Evolutionary conservation across 2,329 filamentous ascomycete species (phyloP), one percentile per base, ranked within the genome.

Genomic region (Nemania sp.): DNA sequence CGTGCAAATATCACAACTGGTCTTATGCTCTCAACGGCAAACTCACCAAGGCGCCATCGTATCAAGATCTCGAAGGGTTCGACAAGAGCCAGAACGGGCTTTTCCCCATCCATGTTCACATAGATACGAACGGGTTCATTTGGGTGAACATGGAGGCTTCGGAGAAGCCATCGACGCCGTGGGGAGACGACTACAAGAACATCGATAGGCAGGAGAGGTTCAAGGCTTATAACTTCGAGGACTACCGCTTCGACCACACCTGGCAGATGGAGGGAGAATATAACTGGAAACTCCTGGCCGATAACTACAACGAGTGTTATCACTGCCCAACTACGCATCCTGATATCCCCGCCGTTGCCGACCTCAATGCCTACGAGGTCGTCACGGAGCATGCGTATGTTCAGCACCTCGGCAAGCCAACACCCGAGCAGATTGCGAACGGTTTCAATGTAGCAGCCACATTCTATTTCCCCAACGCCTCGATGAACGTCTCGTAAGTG

Each of bases 291-390:
- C 77, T 80, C 20, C 67, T 83, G 26, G 77, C 78, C 12, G 83
- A 86, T 64, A 85, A 86, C 71, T 86, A 84, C 73, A 86, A 86
- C 65, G 82, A 83, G 65, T 86, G 82, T 65, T 86, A 86, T 61
- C 82, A 86, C 71, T 85, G 81, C 72, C 77, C 78, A 45, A 80
- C 78, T 1, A 78, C 81, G 2, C 82, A 85, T 60, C 81, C 83
- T 2, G 80, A 82, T 52, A 79, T 84, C 26, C 74, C 79, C 4
- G 72, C 74, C 36, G 73, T 85, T n/a, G 76, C 81, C 39, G 79
- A 85, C 54, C 75, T 85, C 33, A 75, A 77, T 53, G 77, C 77
- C 3, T 85, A 84, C 68, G 69, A 72, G 34, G 79, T 81, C 44
- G 72, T 79, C 57, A 76, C 76, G 33, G 74, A 76, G 57, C 73